A percentile compares a stretch with the other conserved stretches of the same genome.
These are phyloP conservation scores for Colletotrichum gigasporum DNA, from an alignment of 2,329 filamentous ascomycete genomes.

Conservation along the genomic window DNA sequence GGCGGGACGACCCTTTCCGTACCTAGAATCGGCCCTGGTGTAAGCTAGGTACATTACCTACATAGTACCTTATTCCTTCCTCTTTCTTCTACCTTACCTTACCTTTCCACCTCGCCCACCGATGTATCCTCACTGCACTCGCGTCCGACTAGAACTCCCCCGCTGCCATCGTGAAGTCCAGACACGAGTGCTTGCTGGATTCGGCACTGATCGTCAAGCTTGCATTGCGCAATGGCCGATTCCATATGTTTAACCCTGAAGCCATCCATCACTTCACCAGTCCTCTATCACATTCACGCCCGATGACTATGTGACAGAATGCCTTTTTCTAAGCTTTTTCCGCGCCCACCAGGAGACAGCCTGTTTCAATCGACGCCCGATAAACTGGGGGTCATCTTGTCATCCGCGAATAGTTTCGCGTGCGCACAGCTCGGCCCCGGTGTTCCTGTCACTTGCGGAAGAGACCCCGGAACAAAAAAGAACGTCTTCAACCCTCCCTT, in stretches of 20 bases:
- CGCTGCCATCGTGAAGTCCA: no score
- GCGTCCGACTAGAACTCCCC: no score
- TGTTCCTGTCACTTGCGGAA: slow-evolving; percentile 12
- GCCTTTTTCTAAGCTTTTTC: slow-evolving; percentile 1
- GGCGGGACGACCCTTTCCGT: background rate
- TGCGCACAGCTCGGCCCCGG: slow-evolving; percentile 3
- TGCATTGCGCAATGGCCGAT: background rate
- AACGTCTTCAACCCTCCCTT: background rate
- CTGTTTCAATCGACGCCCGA: slow-evolving; percentile 10
- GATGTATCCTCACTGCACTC: no score
- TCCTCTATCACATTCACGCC: background rate
- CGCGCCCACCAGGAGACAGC: background rate
- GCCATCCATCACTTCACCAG: background rate
- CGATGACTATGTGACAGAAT: background rate
- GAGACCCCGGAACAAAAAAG: background rate
- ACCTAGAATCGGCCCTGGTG: no score
- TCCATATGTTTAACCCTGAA: background rate
- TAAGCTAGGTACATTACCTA: no score
- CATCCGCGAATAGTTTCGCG: background rate
- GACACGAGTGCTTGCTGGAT: background rate
- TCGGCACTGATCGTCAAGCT: background rate
- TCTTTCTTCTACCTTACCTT: no score
- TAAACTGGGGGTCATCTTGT: background rate
- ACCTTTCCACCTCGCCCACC: no score
- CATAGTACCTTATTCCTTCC: background rate